These are phyloP conservation scores for Calcarisporium arbuscula DNA, from an alignment of 2,329 filamentous ascomycete genomes.

Conservation along the genomic window DNA sequence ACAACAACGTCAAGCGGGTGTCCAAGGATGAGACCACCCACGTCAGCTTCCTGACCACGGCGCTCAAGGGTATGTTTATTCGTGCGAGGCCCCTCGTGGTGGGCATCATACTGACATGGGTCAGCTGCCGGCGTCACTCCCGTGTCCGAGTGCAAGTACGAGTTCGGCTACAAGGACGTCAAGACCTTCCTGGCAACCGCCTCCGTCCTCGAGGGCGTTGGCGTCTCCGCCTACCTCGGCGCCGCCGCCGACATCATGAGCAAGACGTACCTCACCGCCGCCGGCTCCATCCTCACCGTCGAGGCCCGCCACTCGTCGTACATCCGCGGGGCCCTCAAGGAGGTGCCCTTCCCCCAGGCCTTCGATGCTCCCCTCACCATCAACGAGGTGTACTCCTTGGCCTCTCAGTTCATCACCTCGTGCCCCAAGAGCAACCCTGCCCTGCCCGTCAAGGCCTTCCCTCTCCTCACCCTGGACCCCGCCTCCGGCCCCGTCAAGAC, in stretches of 20 bases:
- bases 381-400: constrained; percentile 59
- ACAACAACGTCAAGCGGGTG: constrained; percentile 51
- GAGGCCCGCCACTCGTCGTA: constrained; percentile 60
- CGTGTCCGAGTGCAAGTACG: constrained; percentile 49
- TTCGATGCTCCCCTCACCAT: constrained; percentile 54
- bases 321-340: constrained; percentile 42
- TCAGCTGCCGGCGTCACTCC: constrained; percentile 36
- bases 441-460: constrained; percentile 57
- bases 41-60: constrained; percentile 47
- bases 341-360: constrained; percentile 50
- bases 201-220: constrained; percentile 58
- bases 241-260: constrained; percentile 53
- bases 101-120: background rate
- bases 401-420: constrained; percentile 51
- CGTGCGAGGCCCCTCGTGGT: too few species aligned
- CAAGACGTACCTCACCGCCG: constrained; percentile 51
- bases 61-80: constrained; percentile 21
- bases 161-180: constrained; percentile 52
- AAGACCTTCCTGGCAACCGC: constrained; percentile 55
- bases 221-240: constrained; percentile 59
- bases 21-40: constrained; percentile 49
- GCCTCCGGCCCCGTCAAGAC: constrained; percentile 15
- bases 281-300: constrained; percentile 56
- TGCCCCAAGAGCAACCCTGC: constrained; percentile 49
- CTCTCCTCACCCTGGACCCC: constrained; percentile 31